phyloP scores from a whole-genome alignment of 352 stramenopile species.

The Phytophthora megakarya region DNA sequence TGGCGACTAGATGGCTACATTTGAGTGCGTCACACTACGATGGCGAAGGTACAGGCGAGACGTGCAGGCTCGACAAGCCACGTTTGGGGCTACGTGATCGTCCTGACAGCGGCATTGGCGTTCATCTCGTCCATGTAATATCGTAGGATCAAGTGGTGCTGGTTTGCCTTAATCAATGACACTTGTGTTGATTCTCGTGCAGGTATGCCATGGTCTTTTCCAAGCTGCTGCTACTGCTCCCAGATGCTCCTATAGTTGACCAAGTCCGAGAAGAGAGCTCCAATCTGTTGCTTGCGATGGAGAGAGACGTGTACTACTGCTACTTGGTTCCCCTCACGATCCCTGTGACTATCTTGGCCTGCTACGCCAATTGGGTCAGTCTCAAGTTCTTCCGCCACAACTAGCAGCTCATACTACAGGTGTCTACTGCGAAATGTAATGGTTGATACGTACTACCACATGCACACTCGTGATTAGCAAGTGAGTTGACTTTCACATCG shows the following conservation, averaged over 20 bases:
- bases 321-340: constrained; percentile 81
- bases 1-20: too few species aligned
- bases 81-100: constrained; percentile 82
- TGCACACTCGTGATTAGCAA: too few species aligned
- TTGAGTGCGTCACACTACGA: neutral
- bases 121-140: constrained; percentile 74
- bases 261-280: neutral
- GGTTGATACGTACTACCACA: too few species aligned
- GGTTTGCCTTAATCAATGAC: neutral
- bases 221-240: constrained; percentile 3
- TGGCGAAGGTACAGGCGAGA: constrained; percentile 29
- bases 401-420: neutral
- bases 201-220: constrained; percentile 84
- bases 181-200: neutral
- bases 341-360: constrained; percentile 74
- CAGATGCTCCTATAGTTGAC: neutral
- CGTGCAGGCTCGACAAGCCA: constrained; percentile 74
- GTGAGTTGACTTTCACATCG: constrained; percentile 5
- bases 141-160: neutral
- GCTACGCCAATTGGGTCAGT: constrained; percentile 84
- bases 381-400: constrained; percentile 85
- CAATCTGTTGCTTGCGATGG: constrained; percentile 45
- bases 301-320: constrained; percentile 80
- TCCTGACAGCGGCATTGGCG: constrained; percentile 45
- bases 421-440: too few species aligned